phyloP scores from a whole-genome alignment of 2,329 filamentous ascomycete genomes.

The Fusarium mundagurra region DNA sequence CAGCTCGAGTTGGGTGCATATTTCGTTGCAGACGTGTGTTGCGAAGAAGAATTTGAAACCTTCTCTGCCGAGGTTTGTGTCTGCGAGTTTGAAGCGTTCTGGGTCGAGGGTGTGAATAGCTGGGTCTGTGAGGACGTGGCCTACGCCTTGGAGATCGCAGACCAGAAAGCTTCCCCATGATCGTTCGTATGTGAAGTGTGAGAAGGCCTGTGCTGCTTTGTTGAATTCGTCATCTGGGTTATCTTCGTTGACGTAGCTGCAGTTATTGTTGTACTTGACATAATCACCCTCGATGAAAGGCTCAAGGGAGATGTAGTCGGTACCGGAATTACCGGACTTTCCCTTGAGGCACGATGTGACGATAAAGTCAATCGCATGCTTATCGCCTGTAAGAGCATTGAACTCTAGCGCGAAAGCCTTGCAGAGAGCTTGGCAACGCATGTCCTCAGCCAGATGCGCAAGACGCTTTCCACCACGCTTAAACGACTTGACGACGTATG shows the following conservation, averaged over 20 bases:
- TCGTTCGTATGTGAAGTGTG: conserved; percentile 55
- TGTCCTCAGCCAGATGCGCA: conserved; percentile 49
- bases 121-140: conserved; percentile 49
- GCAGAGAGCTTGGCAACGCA: conserved; percentile 52
- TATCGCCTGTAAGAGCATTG: conserved; percentile 43
- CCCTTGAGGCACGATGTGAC: conserved; percentile 46
- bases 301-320: conserved; percentile 47
- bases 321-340: conserved; percentile 1
- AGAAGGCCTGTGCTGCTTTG: conserved; percentile 51
- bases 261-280: conserved; percentile 53
- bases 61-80: conserved; percentile 47
- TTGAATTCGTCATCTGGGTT: conserved; percentile 36
- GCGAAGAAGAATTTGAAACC: conserved; percentile 54
- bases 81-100: conserved; percentile 46
- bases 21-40: conserved; percentile 47
- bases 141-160: conserved; percentile 51
- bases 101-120: conserved; percentile 49
- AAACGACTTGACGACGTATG: conserved; percentile 51
- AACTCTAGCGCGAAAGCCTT: conserved; percentile 55
- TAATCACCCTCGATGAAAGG: conserved; percentile 49
- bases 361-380: conserved; percentile 45
- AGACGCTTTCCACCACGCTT: conserved; percentile 34
- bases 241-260: conserved; percentile 45
- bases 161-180: conserved; percentile 50
- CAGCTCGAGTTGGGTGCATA: conserved; percentile 46